Evolutionary conservation across 176 grass and related monocot genomes (phyloP), one percentile per base, ranked within the genome.

Genomic region (Raddia distichophylla): DNA sequence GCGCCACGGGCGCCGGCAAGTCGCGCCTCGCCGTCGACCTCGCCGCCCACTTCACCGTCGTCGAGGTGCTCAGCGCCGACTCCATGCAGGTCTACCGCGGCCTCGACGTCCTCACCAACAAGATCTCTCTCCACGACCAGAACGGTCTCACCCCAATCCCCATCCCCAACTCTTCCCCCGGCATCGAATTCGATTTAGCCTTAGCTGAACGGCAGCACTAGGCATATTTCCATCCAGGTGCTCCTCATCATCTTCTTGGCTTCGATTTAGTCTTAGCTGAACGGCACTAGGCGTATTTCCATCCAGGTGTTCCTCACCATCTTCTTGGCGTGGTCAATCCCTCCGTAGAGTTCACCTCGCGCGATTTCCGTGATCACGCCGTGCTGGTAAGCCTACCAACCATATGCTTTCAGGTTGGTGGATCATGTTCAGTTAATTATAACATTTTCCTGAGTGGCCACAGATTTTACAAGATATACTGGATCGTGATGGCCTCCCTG

Each of bases 21-120:
- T 99, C 93, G 52, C 87, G 89, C 68, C 87, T 99, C 57, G 91
- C 91, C 49, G 80, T 99, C 58, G 96, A 99, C 85, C 96, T 95
- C 59, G 89, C 85, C 13, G 67, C 34, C 11, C 67, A 91, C 85
- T 93, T 99, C 63, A 63, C 89, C 58, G 86, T 84, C 77, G 85
- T 95, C 20, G 89, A 98, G 84, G 79, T 98, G 56, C 82, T 95
- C 67, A 91, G 89, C 86, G 93, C 91, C 57, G 96, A 99, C 81
- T 99, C 93, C 75, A 99, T 99, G 96, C 93, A 99, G 77, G 79
- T 99, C 58, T 99, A 99, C 78, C 68, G 54, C 59, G 89, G 93
- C 55, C 93, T 95, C 58, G 91, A 99, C 48, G 80, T 93, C 35
- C 89, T 99, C 74, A 99, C 93, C 34, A 99, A 99, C 89, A 99